Evolutionary conservation across 2,329 filamentous ascomycete genomes (phyloP), one percentile per base, ranked within the genome.

Genomic region (Fusarium sp.): DNA sequence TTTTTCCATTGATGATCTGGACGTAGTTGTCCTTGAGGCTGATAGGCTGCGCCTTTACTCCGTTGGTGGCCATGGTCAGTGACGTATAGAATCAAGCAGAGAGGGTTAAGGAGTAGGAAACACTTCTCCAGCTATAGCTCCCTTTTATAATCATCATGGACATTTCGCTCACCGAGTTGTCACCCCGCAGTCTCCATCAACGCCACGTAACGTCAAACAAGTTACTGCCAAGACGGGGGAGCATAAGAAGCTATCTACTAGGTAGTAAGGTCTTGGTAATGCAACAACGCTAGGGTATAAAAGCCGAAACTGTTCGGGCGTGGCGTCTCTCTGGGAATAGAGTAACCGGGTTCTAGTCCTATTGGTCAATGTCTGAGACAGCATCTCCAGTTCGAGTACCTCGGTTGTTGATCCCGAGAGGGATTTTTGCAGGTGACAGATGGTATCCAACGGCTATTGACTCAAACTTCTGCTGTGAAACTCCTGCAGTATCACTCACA

Each of bases 1-100:
- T 59, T 24, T 71, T 51, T 15, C 68, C 68, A 15, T 62, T 53
- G n/a, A 71, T 71, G 39, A 70, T 67, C 39, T 71, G 67, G 46
- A 70, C 44, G 12, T 66, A 70, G 22, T 52, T 40, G 13, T 67
- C 60, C 35, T 54, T 32, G 13, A 70, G 50, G 11, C 58, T 8
- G 0, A 70, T 29, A 4, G 60, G 46, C 1, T 54, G 43, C 2
- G 44, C 28, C 25, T 58, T 47, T 15, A 39, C 31, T 24, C 63
- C 50, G 40, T 64, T 66, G 29, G 54, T 46, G 45, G 45, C 38
- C 58, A 66, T 67, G 11, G 3, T 60, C 22, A 11, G 11, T 8
- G 11, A 35, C 11, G 12, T 45, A 19, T 46, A 32, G 12, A 25
- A 7, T 3, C 15, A 9, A 22, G 28, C 5, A 7, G 6, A 43